These are phyloP conservation scores for Colletotrichum gigasporum DNA, from an alignment of 2,329 filamentous ascomycete genomes.

Conservation along the genomic window DNA sequence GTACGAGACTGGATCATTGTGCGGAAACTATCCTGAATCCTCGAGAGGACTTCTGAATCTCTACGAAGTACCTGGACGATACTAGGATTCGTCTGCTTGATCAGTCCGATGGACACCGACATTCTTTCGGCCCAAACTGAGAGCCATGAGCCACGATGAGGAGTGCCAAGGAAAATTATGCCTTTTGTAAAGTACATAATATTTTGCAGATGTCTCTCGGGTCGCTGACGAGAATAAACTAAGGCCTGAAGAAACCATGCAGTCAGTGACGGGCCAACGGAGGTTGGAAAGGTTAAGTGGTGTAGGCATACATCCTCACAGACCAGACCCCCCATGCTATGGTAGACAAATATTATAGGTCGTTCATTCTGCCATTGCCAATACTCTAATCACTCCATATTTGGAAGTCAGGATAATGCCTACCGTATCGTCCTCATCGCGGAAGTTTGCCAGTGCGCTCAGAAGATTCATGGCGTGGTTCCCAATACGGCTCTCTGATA, in stretches of 20 bases:
- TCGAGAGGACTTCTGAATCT: constrained; percentile 40
- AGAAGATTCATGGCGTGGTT: constrained; percentile 43
- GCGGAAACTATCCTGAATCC: constrained; percentile 41
- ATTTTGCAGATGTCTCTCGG: too few relatives aligned
- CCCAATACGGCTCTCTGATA: constrained; percentile 38
- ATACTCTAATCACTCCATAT: neutral
- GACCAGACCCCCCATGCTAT: constrained; percentile 38
- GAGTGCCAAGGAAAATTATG: too few relatives aligned
- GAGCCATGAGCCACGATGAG: too few relatives aligned
- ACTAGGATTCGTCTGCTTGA: too few relatives aligned
- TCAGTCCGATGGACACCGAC: constrained; percentile 12
- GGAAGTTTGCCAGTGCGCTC: constrained; percentile 35
- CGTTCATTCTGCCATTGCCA: constrained; percentile 33
- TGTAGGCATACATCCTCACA: constrained; percentile 36
- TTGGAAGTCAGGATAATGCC: neutral
- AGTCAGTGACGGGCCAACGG: too few relatives aligned
- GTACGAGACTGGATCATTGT: constrained; percentile 37
- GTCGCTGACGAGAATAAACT: too few relatives aligned
- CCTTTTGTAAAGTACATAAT: too few relatives aligned
- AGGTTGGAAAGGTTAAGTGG: too few relatives aligned
- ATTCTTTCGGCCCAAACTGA: too few relatives aligned
- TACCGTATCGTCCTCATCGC: constrained; percentile 39
- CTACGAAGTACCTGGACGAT: too few relatives aligned
- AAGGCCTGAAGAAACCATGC: too few relatives aligned
- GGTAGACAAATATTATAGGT: constrained; percentile 38